phyloP scores from a whole-genome alignment of 2,329 filamentous ascomycete species.

The Beauveria sp. region DNA sequence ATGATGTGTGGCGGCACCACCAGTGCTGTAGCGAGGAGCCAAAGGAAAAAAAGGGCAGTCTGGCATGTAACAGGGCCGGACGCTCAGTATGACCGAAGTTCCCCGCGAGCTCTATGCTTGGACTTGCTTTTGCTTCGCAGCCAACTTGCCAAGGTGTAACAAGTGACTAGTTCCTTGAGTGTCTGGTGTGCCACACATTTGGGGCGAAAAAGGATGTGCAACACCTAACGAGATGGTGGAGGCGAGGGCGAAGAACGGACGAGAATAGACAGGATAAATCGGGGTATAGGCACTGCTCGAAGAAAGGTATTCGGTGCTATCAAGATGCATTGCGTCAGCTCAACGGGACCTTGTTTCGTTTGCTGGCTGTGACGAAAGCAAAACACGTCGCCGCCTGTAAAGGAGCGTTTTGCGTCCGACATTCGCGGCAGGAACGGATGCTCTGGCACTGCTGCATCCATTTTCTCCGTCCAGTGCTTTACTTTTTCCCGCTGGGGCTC shows the following conservation, averaged over 20 bases:
- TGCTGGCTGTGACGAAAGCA: neutral
- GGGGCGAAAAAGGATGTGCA: neutral
- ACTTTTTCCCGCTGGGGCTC: constrained; percentile 7
- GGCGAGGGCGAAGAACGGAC: neutral
- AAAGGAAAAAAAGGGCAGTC: constrained; percentile 13
- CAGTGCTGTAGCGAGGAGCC: neutral
- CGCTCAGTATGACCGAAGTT: neutral
- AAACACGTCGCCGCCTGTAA: neutral
- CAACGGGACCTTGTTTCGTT: neutral
- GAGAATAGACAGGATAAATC: neutral
- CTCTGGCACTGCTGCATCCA: neutral
- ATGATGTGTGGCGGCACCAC: neutral
- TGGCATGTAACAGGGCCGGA: constrained; percentile 12
- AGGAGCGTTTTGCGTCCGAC: neutral
- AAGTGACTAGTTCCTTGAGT: constrained; percentile 2
- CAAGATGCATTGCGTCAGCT: neutral
- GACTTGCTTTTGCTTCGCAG: constrained; percentile 4
- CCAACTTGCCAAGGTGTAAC: neutral
- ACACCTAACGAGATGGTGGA: neutral
- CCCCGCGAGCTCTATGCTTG: neutral
- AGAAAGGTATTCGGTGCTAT: neutral
- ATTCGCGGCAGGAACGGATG: neutral
- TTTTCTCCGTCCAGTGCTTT: neutral
- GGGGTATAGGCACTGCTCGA: neutral
- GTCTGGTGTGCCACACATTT: constrained; percentile 4